These are phyloP conservation scores for Myxozyma udenii DNA, from an alignment of 805 yeast species.

Conservation along the genomic window DNA sequence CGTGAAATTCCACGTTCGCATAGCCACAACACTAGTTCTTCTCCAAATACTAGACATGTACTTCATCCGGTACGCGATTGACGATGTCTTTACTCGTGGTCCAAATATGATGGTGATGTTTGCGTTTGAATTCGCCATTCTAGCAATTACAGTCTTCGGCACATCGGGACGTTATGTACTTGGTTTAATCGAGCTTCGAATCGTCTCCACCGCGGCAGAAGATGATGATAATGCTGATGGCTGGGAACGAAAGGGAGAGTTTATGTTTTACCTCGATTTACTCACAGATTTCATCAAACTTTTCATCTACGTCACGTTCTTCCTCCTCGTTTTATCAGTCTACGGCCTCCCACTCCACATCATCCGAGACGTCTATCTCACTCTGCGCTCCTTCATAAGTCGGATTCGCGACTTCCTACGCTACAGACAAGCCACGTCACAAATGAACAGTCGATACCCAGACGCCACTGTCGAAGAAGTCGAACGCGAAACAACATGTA, in stretches of 20 bases:
- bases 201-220: conserved; percentile 50
- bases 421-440: conserved; percentile 45
- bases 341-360: conserved; percentile 48
- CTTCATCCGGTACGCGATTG: conserved; percentile 52
- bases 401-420: conserved; percentile 35
- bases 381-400: conserved; percentile 36
- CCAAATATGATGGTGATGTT: conserved; percentile 54
- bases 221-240: conserved; percentile 41
- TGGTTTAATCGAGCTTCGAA: conserved; percentile 56
- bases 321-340: conserved; percentile 48
- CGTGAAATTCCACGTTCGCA: conserved; percentile 41
- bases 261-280: conserved; percentile 55
- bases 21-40: conserved; percentile 46
- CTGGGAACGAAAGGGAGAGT: conserved; percentile 70
- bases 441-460: conserved; percentile 59
- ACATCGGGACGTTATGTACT: conserved; percentile 48
- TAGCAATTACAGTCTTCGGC: conserved; percentile 53
- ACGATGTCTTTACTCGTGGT: conserved; percentile 30
- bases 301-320: conserved; percentile 46
- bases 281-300: conserved; percentile 44
- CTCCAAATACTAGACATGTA: conserved; percentile 52
- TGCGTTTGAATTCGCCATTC: conserved; percentile 72
- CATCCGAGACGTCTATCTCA: conserved; percentile 49
- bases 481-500: conserved; percentile 52
- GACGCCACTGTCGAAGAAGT: conserved; percentile 64